phyloP scores from a whole-genome alignment of 768 basidiomycete species.

The Termitomyces sp. region DNA sequence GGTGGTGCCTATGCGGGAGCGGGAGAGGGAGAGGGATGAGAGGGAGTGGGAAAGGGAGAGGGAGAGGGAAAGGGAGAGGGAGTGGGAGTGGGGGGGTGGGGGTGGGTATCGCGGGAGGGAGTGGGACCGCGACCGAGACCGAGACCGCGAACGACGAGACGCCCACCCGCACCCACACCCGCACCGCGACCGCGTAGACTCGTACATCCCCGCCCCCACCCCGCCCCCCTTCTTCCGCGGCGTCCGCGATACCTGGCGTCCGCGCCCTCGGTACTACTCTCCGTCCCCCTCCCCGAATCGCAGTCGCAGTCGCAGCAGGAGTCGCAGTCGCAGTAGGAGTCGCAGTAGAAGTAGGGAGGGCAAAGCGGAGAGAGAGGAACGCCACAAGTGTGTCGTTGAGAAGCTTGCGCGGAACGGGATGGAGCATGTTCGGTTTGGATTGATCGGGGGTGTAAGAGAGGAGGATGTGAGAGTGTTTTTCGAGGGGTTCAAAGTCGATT shows the following conservation, averaged over 20 bases:
- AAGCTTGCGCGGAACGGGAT: constrained; percentile 58
- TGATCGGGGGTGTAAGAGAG: constrained; percentile 43
- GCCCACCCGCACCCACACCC: not conserved
- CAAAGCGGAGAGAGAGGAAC: constrained; percentile 31
- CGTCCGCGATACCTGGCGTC: not conserved
- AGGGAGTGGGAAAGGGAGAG: constrained; percentile 7
- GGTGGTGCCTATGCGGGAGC: constrained; percentile 9
- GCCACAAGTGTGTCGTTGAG: constrained; percentile 38
- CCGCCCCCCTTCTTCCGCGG: not conserved
- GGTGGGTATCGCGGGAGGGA: not conserved
- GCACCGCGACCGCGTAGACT: not conserved
- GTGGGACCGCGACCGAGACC: not conserved
- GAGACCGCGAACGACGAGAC: not conserved
- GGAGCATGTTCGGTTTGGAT: constrained; percentile 61
- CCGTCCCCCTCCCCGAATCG: no score
- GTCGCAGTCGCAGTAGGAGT: constrained; percentile 4
- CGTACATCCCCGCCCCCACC: not conserved
- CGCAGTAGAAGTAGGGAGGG: constrained; percentile 6
- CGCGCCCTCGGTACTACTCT: not conserved
- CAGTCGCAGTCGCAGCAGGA: no score
- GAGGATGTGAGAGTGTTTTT: constrained; percentile 70
- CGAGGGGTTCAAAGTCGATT: constrained; percentile 65
- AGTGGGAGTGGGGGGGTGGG: not conserved
- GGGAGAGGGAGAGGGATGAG: constrained; percentile 9
- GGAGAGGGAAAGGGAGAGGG: not conserved